Evolutionary conservation across 2,329 filamentous ascomycete genomes (phyloP).

Genomic region (Aspergillus sergii): DNA sequence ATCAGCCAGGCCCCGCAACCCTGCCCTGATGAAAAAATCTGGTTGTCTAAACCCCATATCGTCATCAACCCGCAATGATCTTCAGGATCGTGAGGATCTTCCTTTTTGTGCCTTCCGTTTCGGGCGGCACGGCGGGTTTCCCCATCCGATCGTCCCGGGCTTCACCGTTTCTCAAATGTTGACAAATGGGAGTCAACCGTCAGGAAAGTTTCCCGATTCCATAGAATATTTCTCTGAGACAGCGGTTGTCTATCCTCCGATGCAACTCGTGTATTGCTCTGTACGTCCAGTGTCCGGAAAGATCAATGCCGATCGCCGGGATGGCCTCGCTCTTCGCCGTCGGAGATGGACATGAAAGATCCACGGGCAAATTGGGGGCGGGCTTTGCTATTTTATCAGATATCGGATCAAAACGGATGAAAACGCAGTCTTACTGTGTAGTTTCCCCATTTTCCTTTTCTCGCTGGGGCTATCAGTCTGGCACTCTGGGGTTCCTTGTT

Average conservation of each 20-base stretch:
- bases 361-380: not conserved
- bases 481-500: not conserved
- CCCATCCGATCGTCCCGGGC: conserved; percentile 3
- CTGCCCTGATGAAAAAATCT: not conserved
- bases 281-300: not conserved
- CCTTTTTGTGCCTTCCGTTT: not conserved
- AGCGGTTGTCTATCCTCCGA: not conserved
- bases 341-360: not conserved
- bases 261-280: not conserved
- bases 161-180: not conserved
- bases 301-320: not conserved
- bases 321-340: not conserved
- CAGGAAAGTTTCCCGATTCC: conserved; percentile 3
- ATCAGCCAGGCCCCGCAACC: conserved; percentile 3
- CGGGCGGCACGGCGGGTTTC: not conserved
- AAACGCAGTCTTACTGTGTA: not conserved
- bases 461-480: not conserved
- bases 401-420: not conserved
- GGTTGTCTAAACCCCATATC: not conserved
- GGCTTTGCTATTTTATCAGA: not conserved
- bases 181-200: not conserved
- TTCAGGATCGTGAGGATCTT: conserved; percentile 6
- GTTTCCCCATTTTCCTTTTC: not conserved
- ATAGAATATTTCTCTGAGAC: not conserved
- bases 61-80: conserved; percentile 9